phyloP scores from a whole-genome alignment of 1,139 yeast species.

The Fermentozyma sake region DNA sequence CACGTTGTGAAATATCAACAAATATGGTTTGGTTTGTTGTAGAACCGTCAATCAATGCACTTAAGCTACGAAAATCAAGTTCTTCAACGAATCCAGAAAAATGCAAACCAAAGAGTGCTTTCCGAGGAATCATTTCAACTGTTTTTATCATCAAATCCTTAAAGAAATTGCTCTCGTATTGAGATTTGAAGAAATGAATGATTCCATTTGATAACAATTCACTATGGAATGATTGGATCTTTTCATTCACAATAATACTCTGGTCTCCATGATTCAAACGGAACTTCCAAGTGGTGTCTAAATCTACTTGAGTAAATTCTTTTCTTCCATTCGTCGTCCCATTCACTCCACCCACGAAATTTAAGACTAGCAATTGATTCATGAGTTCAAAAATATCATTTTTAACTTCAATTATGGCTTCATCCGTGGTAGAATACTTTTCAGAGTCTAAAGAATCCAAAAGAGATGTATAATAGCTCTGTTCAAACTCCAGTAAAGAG shows the following conservation, averaged over 20 bases:
- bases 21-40: constrained; percentile 54
- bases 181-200: constrained; percentile 48
- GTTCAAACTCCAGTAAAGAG: constrained; percentile 25
- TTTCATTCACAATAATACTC: constrained; percentile 11
- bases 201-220: constrained; percentile 55
- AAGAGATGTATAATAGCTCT: constrained; percentile 29
- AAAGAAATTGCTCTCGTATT: constrained; percentile 25
- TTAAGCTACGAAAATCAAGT: constrained; percentile 57
- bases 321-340: constrained; percentile 16
- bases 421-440: constrained; percentile 23
- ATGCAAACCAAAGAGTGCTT: constrained; percentile 67
- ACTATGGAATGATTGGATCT: constrained; percentile 29
- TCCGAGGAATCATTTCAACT: constrained; percentile 60
- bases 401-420: constrained; percentile 29
- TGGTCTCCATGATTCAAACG: constrained; percentile 2
- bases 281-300: too few species aligned
- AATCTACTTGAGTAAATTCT: too few species aligned
- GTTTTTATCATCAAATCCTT: constrained; percentile 20
- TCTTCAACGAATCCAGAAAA: constrained; percentile 68
- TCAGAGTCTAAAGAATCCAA: constrained; percentile 17
- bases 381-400: constrained; percentile 26
- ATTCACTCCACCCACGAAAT: constrained; percentile 29
- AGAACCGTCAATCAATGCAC: constrained; percentile 52
- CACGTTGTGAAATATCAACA: constrained; percentile 40
- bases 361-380: constrained; percentile 22